Conservation (phyloP, 2,329 filamentous ascomycete species). For the Orbilia brochopaga region DNA sequence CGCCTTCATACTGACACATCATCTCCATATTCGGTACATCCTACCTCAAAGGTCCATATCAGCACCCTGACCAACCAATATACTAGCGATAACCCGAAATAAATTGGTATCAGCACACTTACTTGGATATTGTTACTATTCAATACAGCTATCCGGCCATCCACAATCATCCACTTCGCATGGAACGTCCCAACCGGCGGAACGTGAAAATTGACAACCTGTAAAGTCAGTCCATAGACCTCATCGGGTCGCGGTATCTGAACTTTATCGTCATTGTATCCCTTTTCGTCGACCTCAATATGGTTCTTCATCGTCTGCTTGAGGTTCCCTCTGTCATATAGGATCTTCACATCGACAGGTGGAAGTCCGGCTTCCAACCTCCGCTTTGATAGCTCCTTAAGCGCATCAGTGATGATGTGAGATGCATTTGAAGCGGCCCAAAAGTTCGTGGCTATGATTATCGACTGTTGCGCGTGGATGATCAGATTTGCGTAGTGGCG, state of each 20-base stretch:
- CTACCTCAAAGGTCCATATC: slow-evolving; percentile 56
- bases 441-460: slow-evolving; percentile 76
- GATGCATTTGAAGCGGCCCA: slow-evolving; percentile 75
- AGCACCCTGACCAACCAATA: no score
- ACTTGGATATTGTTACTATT: slow-evolving; percentile 77
- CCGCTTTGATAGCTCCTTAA: slow-evolving; percentile 71
- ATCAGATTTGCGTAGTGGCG: slow-evolving; percentile 79
- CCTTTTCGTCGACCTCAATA: slow-evolving; percentile 65
- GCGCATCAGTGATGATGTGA: slow-evolving; percentile 70
- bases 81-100: no score
- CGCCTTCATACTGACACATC: slow-evolving; percentile 76
- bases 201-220: slow-evolving; percentile 75
- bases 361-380: slow-evolving; percentile 62
- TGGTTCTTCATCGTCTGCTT: slow-evolving; percentile 72
- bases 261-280: slow-evolving; percentile 67
- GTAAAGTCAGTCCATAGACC: slow-evolving; percentile 73
- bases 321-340: slow-evolving; percentile 74
- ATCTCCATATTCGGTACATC: slow-evolving; percentile 83
- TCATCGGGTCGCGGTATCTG: slow-evolving; percentile 68
- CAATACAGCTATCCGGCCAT: slow-evolving; percentile 71
- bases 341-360: slow-evolving; percentile 72
- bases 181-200: slow-evolving; percentile 77
- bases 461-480: slow-evolving; percentile 72
- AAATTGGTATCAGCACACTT: background rate
- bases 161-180: slow-evolving; percentile 77